These are phyloP conservation scores for Xylaria polymorpha DNA, from an alignment of 2,329 filamentous ascomycete species.

Conservation along the genomic window DNA sequence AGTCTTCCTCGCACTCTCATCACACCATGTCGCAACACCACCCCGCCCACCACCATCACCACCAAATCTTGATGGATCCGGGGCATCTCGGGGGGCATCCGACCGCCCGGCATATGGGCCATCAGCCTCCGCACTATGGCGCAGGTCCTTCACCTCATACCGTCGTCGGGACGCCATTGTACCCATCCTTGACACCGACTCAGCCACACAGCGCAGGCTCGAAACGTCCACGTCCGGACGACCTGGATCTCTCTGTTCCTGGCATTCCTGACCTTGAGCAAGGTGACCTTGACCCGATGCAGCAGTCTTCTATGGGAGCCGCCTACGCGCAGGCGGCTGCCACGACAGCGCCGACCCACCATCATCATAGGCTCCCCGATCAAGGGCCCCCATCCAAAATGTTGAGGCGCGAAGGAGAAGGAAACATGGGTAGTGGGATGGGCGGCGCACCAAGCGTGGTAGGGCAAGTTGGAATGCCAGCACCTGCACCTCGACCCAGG, in stretches of 20 bases:
- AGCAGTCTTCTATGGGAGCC: conserved; percentile 63
- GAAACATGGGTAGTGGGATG: conserved; percentile 55
- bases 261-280: conserved; percentile 66
- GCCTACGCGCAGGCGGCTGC: conserved; percentile 61
- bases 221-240: conserved; percentile 68
- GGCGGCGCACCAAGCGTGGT: conserved; percentile 84
- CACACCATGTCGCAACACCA: conserved; percentile 59
- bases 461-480: conserved; percentile 87
- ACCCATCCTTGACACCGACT: conserved; percentile 60
- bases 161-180: conserved; percentile 62
- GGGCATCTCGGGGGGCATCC: conserved; percentile 65
- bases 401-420: conserved; percentile 68
- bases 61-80: conserved; percentile 68
- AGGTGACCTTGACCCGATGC: conserved; percentile 66
- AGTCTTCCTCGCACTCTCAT: conserved; percentile 53
- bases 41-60: conserved; percentile 62
- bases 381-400: conserved; percentile 76
- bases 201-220: conserved; percentile 52
- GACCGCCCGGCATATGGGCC: conserved; percentile 59
- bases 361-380: conserved; percentile 84
- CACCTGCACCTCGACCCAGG: conserved; percentile 80
- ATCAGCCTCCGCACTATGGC: conserved; percentile 66
- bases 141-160: conserved; percentile 58
- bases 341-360: conserved; percentile 70
- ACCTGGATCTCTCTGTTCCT: conserved; percentile 66